phyloP scores from a whole-genome alignment of 2,329 filamentous ascomycete species.

The Colletotrichum melonis region DNA sequence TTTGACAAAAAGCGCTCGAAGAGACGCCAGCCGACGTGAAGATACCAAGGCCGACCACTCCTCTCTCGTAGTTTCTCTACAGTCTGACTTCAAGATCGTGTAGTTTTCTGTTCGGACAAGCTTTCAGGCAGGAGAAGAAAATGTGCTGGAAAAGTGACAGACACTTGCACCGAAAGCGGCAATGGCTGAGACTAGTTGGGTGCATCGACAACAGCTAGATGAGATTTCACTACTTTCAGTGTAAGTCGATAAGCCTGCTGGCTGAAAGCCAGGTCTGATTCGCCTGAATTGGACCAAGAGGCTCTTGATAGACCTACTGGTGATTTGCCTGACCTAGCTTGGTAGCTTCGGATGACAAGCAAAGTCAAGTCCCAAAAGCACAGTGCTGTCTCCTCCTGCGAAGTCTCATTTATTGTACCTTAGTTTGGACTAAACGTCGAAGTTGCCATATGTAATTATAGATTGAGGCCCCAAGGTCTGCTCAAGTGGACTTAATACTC shows the following conservation, averaged over 20 bases:
- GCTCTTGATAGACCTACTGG: neutral
- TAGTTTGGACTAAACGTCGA: neutral
- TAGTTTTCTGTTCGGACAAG: neutral
- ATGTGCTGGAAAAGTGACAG: neutral
- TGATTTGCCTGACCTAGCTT: neutral
- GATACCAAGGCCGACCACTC: neutral
- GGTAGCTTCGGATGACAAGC: no score
- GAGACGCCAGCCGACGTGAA: no score
- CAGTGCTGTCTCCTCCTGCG: no score
- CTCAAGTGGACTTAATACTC: neutral
- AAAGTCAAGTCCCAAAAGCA: no score
- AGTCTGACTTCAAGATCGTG: no score
- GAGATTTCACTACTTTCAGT: neutral
- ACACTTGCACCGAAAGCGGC: neutral
- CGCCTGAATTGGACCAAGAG: neutral
- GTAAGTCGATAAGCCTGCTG: neutral
- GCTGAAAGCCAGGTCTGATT: neutral
- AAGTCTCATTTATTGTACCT: no score
- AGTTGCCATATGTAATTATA: neutral
- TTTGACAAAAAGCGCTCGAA: no score
- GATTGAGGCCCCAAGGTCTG: neutral
- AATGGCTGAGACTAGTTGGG: neutral
- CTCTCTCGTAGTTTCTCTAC: no score
- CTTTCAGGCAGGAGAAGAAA: neutral
- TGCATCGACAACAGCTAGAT: neutral